Conservation (phyloP, 768 basidiomycete species). For the Cytidiella melzeri region DNA sequence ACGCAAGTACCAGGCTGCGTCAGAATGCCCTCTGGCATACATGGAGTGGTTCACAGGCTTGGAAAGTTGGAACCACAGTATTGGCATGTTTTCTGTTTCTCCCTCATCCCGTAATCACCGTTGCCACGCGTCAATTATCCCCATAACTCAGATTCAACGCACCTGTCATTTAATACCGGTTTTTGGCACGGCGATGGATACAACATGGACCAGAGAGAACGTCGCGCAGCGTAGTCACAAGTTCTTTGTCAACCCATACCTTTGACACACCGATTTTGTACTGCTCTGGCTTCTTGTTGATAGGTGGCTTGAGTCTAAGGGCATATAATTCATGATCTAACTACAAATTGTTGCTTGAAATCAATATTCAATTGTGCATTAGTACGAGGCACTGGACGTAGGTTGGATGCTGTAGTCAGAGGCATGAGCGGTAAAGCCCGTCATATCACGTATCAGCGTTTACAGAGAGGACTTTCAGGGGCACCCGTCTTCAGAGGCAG, state of each 20-base stretch:
- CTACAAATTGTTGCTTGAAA: no score
- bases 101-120: not conserved
- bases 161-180: not conserved
- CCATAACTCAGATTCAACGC: not conserved
- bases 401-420: no score
- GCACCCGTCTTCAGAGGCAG: no score
- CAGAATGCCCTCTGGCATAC: conserved; percentile 13
- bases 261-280: not conserved
- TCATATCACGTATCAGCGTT: no score
- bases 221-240: not conserved
- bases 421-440: no score
- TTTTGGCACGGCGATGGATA: not conserved
- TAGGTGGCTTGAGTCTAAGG: not conserved
- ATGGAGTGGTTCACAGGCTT: conserved; percentile 26
- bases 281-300: not conserved
- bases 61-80: conserved; percentile 7
- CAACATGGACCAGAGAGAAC: not conserved
- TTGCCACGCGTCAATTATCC: not conserved
- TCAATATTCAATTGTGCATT: no score
- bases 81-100: conserved; percentile 18
- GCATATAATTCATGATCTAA: not conserved
- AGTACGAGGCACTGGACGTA: no score
- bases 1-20: not conserved
- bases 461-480: no score
- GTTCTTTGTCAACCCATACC: conserved; percentile 1